Conservation (phyloP, 2,329 filamentous ascomycete genomes). For the Dryadomyces quercus-mongolicae region DNA sequence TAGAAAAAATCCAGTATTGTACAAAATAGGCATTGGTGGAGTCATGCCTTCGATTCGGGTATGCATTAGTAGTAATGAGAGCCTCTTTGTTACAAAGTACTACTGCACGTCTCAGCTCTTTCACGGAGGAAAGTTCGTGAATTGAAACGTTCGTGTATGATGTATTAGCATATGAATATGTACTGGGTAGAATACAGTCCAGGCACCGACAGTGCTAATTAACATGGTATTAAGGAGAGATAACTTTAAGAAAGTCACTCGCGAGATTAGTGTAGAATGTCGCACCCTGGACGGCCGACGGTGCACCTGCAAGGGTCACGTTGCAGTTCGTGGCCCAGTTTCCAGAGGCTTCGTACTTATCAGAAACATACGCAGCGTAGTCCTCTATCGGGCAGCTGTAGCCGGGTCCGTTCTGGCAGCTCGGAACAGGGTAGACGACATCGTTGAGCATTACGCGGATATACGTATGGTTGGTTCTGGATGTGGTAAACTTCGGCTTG, state of each 20-base stretch:
- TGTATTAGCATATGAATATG: too few species aligned
- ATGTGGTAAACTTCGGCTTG: constrained; percentile 6
- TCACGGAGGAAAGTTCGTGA: too few species aligned
- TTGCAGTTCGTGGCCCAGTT: constrained; percentile 37
- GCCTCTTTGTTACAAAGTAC: too few species aligned
- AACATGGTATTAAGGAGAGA: constrained; percentile 1
- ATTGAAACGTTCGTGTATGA: too few species aligned
- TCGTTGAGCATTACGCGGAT: constrained; percentile 51
- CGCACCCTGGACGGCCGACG: constrained; percentile 29
- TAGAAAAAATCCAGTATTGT: too few species aligned
- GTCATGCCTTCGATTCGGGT: too few species aligned
- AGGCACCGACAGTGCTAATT: too few species aligned
- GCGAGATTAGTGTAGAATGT: constrained; percentile 36
- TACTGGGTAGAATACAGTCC: too few species aligned
- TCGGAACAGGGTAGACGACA: constrained; percentile 45
- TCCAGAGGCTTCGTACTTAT: constrained; percentile 34
- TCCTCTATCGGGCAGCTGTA: constrained; percentile 35
- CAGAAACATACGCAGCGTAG: constrained; percentile 30
- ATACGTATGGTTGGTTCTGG: constrained; percentile 25
- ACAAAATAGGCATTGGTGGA: too few species aligned
- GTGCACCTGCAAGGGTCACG: constrained; percentile 26
- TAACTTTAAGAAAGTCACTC: constrained; percentile 21
- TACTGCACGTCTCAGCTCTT: too few species aligned
- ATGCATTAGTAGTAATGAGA: too few species aligned
- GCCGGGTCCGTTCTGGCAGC: constrained; percentile 43